Percentiles rank a stretch among this genome's conserved stretches.
These are phyloP conservation scores for Mycosarcoma maydis DNA, from an alignment of 1,284 basidiomycete genomes.

Conservation along the genomic window DNA sequence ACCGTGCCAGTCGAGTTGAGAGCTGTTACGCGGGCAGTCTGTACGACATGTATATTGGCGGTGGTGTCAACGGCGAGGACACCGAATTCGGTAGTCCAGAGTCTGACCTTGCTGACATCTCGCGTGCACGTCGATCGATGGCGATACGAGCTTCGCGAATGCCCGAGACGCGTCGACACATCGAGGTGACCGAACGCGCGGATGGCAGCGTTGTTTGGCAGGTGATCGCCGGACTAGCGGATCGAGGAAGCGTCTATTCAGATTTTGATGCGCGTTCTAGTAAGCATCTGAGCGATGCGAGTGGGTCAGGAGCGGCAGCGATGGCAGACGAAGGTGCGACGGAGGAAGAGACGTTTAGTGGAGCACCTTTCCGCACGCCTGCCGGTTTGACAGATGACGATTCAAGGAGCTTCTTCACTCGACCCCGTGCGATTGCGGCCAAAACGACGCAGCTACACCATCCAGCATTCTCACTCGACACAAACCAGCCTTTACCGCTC, in stretches of 20 bases:
- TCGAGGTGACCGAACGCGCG: conserved; percentile 60
- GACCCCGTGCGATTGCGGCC: conserved; percentile 2
- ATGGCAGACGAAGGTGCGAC: neutral
- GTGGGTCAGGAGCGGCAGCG: neutral
- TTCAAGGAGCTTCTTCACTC: conserved; percentile 47
- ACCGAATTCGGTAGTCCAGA: conserved; percentile 17
- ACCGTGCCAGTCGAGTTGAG: conserved; percentile 18
- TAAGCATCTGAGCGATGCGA: conserved; percentile 9
- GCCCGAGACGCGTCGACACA: conserved; percentile 37
- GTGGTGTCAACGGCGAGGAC: conserved; percentile 2
- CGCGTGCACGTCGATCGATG: neutral
- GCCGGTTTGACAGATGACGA: conserved; percentile 50
- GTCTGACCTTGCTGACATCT: conserved; percentile 1
- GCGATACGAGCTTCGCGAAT: conserved; percentile 7
- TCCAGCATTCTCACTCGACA: conserved; percentile 22
- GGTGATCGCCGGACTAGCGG: conserved; percentile 57
- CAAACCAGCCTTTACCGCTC: conserved; percentile 1
- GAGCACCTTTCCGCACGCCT: conserved; percentile 10
- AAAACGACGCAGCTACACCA: neutral
- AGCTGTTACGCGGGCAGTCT: conserved; percentile 56
- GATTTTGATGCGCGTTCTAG: conserved; percentile 36
- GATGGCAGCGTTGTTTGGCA: conserved; percentile 62
- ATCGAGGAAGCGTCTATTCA: conserved; percentile 50
- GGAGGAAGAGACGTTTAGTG: conserved; percentile 1
- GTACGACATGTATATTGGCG: conserved; percentile 54